These are phyloP conservation scores for Teunomyces lycoperdinae DNA, from an alignment of 805 yeast genomes.

Conservation along the genomic window DNA sequence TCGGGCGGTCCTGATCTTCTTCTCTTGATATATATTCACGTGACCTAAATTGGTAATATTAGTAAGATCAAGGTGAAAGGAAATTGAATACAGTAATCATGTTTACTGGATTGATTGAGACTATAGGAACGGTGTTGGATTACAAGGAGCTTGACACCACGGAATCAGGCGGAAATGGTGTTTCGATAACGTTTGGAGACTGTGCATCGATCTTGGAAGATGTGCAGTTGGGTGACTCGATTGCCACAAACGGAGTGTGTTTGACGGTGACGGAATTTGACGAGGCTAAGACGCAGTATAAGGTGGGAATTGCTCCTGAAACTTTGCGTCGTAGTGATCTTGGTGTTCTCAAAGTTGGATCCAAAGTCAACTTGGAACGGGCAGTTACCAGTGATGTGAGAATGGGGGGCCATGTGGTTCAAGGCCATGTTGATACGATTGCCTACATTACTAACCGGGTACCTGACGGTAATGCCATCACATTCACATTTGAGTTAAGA, in stretches of 20 bases:
- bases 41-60: neutral
- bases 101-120: conserved; percentile 95
- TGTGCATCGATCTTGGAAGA: conserved; percentile 66
- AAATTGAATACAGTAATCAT: conserved; percentile 30
- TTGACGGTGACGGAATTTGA: conserved; percentile 85
- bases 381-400: conserved; percentile 84
- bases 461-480: conserved; percentile 73
- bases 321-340: conserved; percentile 80
- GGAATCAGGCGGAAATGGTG: conserved; percentile 68
- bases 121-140: conserved; percentile 64
- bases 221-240: conserved; percentile 91
- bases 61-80: neutral
- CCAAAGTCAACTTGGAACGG: conserved; percentile 82
- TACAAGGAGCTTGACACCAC: conserved; percentile 46
- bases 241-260: conserved; percentile 86
- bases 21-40: neutral
- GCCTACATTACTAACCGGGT: conserved; percentile 57
- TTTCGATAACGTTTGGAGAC: conserved; percentile 62
- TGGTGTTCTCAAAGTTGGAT: conserved; percentile 55
- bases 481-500: conserved; percentile 69
- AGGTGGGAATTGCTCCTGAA: conserved; percentile 92
- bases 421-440: conserved; percentile 93
- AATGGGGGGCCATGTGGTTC: conserved; percentile 96
- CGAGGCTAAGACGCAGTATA: conserved; percentile 50
- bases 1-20: no score